A percentile compares a stretch with the other conserved stretches of the same genome.
phyloP scores from a whole-genome alignment of 2,329 filamentous ascomycete genomes.

The Ceratocystis cacaofunesta region DNA sequence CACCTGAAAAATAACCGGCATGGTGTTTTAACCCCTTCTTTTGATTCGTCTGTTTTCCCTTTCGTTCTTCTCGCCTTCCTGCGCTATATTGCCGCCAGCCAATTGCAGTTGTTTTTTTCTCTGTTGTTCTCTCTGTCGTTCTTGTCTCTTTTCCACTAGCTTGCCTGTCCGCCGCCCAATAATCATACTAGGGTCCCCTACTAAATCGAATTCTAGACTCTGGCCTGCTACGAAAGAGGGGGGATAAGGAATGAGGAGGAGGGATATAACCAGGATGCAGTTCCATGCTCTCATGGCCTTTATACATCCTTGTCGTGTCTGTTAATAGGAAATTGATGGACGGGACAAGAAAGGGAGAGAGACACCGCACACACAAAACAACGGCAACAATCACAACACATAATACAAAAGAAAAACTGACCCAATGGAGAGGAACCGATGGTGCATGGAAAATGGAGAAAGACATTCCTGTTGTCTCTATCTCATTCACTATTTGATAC shows the following conservation, averaged over 20 bases:
- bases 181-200: neutral
- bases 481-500: constrained; percentile 2
- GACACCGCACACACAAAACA: neutral
- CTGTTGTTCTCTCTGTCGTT: neutral
- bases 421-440: constrained; percentile 1
- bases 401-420: neutral
- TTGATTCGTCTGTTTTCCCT: neutral
- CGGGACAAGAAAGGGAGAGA: neutral
- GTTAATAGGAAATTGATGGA: neutral
- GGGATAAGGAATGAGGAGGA: neutral
- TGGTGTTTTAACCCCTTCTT: neutral
- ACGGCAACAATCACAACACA: neutral
- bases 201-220: neutral
- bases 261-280: neutral
- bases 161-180: neutral
- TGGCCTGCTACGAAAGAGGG: neutral
- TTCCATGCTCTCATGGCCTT: neutral
- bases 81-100: neutral
- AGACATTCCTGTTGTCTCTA: constrained; percentile 3
- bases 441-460: constrained; percentile 2
- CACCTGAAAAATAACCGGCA: neutral
- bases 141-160: neutral
- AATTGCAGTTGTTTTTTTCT: neutral
- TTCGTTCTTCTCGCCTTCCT: neutral
- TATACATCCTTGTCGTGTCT: neutral